Evolutionary conservation across 371 early-diverging fungal species (phyloP).

Genomic region (Lichtheimia corymbifera): DNA sequence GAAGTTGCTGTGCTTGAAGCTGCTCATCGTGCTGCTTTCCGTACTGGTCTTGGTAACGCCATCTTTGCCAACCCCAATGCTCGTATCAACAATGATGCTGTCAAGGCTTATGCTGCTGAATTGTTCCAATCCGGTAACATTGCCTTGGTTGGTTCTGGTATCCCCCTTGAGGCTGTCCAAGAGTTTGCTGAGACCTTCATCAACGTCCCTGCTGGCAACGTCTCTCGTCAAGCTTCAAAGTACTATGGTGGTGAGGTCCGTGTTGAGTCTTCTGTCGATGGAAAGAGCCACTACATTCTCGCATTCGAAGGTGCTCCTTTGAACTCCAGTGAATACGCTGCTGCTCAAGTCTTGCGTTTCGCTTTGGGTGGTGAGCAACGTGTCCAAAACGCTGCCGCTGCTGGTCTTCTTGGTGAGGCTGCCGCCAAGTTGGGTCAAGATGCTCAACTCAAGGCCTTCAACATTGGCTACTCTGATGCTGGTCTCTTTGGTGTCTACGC

Average conservation of each 20-base stretch:
- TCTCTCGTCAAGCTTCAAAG: constrained; percentile 52
- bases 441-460: constrained; percentile 76
- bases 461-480: constrained; percentile 89
- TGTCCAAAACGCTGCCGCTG: constrained; percentile 76
- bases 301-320: constrained; percentile 78
- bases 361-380: constrained; percentile 80
- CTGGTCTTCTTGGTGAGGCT: constrained; percentile 71
- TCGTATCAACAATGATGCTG: constrained; percentile 59
- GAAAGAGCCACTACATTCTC: constrained; percentile 68
- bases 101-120: constrained; percentile 73
- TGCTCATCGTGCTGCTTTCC: constrained; percentile 91
- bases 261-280: constrained; percentile 53
- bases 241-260: constrained; percentile 89
- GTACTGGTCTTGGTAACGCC: constrained; percentile 93
- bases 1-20: constrained; percentile 74
- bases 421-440: constrained; percentile 58
- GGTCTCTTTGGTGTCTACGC: constrained; percentile 89
- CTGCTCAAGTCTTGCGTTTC: constrained; percentile 76
- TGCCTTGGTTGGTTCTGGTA: constrained; percentile 86
- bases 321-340: constrained; percentile 68
- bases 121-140: constrained; percentile 74
- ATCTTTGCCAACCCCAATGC: constrained; percentile 73
- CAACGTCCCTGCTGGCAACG: constrained; percentile 47
- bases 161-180: constrained; percentile 72
- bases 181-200: constrained; percentile 63